phyloP scores from a whole-genome alignment of 768 basidiomycete species.

The Macrolepiota albuminosa region DNA sequence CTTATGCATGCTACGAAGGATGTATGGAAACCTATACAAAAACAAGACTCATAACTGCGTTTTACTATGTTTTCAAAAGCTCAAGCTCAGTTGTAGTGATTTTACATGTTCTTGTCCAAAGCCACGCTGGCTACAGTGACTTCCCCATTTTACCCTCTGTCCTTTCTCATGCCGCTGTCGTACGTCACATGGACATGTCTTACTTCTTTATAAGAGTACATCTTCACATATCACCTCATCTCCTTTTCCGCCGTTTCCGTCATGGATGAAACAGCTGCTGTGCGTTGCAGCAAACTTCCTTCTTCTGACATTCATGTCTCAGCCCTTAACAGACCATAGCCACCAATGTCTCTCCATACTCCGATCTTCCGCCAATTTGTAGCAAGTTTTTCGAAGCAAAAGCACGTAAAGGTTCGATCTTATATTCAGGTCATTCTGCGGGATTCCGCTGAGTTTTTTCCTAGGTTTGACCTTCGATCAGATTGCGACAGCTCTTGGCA shows the following conservation, averaged over 20 bases:
- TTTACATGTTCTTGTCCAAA: not conserved
- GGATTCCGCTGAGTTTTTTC: not conserved
- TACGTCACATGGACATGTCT: constrained; percentile 11
- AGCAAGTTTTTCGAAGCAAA: constrained; percentile 58
- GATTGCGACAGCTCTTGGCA: constrained; percentile 59
- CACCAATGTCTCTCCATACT: constrained; percentile 36
- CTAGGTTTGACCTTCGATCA: constrained; percentile 66
- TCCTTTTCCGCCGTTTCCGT: constrained; percentile 1
- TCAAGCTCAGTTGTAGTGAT: not conserved
- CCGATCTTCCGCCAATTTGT: constrained; percentile 49
- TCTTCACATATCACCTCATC: constrained; percentile 1
- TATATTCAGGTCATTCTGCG: not conserved
- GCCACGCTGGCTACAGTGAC: not conserved
- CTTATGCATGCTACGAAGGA: constrained; percentile 89
- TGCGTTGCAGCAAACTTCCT: constrained; percentile 5
- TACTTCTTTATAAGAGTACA: constrained; percentile 7
- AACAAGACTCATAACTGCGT: constrained; percentile 19
- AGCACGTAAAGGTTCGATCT: constrained; percentile 48
- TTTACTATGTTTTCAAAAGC: not conserved
- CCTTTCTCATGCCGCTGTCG: constrained; percentile 13
- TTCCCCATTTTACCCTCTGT: not conserved
- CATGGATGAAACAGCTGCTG: constrained; percentile 31
- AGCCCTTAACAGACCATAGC: constrained; percentile 31
- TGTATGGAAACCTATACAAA: constrained; percentile 66
- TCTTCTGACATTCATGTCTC: not conserved